Evolutionary conservation across 1,139 yeast genomes (phyloP), one percentile per base, ranked within the genome.

Genomic region (Kodamaea fungicola): DNA sequence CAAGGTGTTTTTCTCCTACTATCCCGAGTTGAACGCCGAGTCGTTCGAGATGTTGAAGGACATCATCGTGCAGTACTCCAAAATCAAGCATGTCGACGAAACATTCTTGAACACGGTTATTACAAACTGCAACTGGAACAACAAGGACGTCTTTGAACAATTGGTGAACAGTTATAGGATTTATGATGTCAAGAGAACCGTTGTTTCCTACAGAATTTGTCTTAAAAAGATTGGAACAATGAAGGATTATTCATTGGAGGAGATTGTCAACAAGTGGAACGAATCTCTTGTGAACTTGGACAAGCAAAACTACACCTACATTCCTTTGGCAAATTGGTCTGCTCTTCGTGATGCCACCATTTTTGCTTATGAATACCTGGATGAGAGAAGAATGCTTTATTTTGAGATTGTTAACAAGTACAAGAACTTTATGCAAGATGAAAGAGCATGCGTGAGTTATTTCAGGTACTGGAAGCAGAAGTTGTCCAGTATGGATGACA

Each of bases 321-420:
- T 81, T 49, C 90, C 95, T 8, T 78, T 79, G 52, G 94, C 92
- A 21, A 95, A 87, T 62, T 86, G 95, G 92, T 82, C 90, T 34
- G 86, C 96, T 1, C 65, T 89, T 42, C 74, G 90, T 62, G 88
- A 82, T 57, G 85, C 90, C 9, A 83, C 92, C 5, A 73, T 83
- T 33, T 74, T 76, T 36, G 67, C 80, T 2, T 39, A 41, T 2
- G 59, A 57, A 19, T 60, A 42, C 40, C 43, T 57, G n/a, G 55
- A 57, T 1, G 71, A 69, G 32, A 71, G 87, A 59, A 70, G 70
- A 42, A 67, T 67, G 28, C 60, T 83, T 12, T 84, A 82, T 59
- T 72, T 78, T 57, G 71, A 78, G 39, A 64, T 83, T 35, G 74
- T 82, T 49, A 73, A 76, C 45, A 55, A 70, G 19, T 83, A 68